These are phyloP conservation scores for Paraphaeosphaeria sporulosa DNA, from an alignment of 2,329 filamentous ascomycete species.

Conservation along the genomic window DNA sequence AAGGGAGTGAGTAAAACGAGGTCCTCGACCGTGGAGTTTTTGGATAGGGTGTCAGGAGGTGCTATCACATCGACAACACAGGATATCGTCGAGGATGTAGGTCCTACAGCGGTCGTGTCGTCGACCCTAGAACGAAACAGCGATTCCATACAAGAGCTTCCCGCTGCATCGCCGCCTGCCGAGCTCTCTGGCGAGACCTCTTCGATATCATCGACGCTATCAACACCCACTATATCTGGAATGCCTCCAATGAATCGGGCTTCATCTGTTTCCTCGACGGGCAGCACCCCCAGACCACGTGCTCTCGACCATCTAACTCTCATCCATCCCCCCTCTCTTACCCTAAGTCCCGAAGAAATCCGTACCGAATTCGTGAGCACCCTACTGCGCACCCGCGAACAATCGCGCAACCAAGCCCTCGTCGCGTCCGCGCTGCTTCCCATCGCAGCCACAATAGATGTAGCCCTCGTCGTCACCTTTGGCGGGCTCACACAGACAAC, in stretches of 20 bases:
- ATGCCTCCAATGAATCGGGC: not conserved
- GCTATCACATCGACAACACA: slow-evolving; percentile 17
- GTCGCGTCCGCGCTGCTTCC: slow-evolving; percentile 54
- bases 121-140: not conserved
- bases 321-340: slow-evolving; percentile 48
- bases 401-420: slow-evolving; percentile 52
- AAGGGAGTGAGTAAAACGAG: slow-evolving; percentile 53
- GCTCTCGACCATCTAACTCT: slow-evolving; percentile 51
- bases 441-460: slow-evolving; percentile 46
- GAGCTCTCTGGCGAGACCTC: slow-evolving; percentile 40
- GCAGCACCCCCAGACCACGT: slow-evolving; percentile 42
- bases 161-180: too few species aligned
- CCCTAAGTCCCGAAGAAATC: slow-evolving; percentile 41
- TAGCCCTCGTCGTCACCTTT: slow-evolving; percentile 48
- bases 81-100: slow-evolving; percentile 1
- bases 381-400: slow-evolving; percentile 52
- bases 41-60: slow-evolving; percentile 48
- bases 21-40: slow-evolving; percentile 53
- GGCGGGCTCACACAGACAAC: slow-evolving; percentile 48
- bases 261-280: slow-evolving; percentile 27
- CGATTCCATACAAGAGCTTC: not conserved
- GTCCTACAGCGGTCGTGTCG: slow-evolving; percentile 20
- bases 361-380: slow-evolving; percentile 52
- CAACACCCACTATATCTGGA: not conserved
- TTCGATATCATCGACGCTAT: slow-evolving; percentile 27